Base-by-base conservation (phyloP, 371 early-diverging fungal species). In the Zancudomyces culisetae region DNA sequence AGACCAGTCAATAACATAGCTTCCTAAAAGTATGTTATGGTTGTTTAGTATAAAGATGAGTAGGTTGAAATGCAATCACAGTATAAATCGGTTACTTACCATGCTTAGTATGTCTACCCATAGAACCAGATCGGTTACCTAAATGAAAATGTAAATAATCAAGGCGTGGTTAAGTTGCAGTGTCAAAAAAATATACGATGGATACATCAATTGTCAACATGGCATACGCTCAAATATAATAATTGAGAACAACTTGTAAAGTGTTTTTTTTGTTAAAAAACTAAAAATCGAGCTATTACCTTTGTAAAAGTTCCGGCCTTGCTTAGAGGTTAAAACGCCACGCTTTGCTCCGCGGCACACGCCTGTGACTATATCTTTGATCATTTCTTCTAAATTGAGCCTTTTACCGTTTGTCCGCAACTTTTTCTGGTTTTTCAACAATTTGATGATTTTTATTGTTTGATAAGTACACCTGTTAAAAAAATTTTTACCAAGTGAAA, bases 291-390 rank as follows among this genome's bases (percentile, higher is more conserved):
- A 22, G 8, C 4, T 23, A 19, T 26, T 66, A 78, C 86, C 87
- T 68, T 87, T 87, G 63, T 85, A 87, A 55, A 72, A 81, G 60
- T 87, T 80, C 60, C 77, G 83, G 24, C 87, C 87, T 56, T 77
- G 75, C 68, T 87, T 87, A 40, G 83, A 63, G 35, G 79, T 81
- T 72, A 87, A 71, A 27, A 71, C 84, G n/a, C 75, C 63, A 55
- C 85, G 76, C 49, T 74, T 71, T 28, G 87, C 81, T 35, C 85
- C 83, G 60, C 85, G 71, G 45, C 73, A 73, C 56, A 85, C 65
- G 45, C 78, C 75, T 51, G 72, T 73, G 52, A 81, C 73, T 55
- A 83, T 79, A 63, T 80, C 78, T 60, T 79, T 79, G 80, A 82
- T 83, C 51, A 51, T 51, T 35, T 35, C 35, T 35, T 6, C 35